Base-by-base conservation (phyloP, 352 stramenopile genomes). In the Pythium periplocum region DNA sequence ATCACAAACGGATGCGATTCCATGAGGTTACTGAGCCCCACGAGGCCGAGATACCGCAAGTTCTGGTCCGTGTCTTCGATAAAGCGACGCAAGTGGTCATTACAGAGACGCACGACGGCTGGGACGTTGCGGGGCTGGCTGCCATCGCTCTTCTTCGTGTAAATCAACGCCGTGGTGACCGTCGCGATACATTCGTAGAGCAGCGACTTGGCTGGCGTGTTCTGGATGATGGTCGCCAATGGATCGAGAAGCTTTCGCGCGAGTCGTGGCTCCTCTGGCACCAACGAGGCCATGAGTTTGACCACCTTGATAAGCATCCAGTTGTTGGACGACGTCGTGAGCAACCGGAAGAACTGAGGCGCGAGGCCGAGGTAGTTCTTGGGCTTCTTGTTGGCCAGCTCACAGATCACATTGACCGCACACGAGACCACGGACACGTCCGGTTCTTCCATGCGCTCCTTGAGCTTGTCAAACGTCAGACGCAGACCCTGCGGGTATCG, bases 271-370 rank as follows among this genome's bases (percentile, higher is more conserved):
- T 99, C 97, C 64, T 99, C 94, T 0, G 95, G 87, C 37, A 99
- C 96, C 10, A 99, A 73, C 33, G 89, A 96, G 32, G 93, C 94
- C 57, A 99, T 73, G 42, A 99, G 84, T 75, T 99, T 99, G 48
- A 99, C 96, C 6, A 99, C 96, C 74, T 99, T 99, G 78, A 99
- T 99, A 51, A 99, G 87, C 96, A 99, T 99, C 97, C 97, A 99
- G 75, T 99, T 99, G 75, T 99, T 99, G 56, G 86, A 97, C 6
- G 86, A 97, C 43, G 90, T 98, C 33, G 94, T 99, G 39, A 99
- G 78, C 34, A 99, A 71, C 36, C 95, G 84, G 86, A 99, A 99
- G 71, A 99, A 99, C 47, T 98, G 85, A 9, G 97, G 97, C 9
- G 97, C 97, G 46, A 99, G 75, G 1, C 90, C 87, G 37, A 99